Evolutionary conservation across 148 eudicot species (phyloP), one percentile per base, ranked within the genome.

Genomic region (Pharnaceum exiguum): DNA sequence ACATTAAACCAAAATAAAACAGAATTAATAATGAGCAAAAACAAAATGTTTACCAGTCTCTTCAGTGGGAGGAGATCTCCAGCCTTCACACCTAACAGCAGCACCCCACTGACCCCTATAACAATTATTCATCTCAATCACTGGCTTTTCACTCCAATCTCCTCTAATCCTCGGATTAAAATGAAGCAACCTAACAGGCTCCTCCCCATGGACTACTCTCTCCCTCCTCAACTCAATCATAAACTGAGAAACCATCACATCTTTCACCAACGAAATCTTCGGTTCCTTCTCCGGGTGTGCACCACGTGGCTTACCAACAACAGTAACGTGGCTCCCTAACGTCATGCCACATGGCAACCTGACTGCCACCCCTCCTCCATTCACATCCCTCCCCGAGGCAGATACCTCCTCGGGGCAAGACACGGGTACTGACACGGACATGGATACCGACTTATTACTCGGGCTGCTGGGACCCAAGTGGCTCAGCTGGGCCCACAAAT

Each of bases 91-190:
- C 60, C 95, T 70, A 52, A 73, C 60, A 2, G 90, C 71, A 19
- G 76, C 38, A 2, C 95, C 97, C 97, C 97, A 89, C 25, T 83
- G 90, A 51, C 82, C 79, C 48, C 95, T 54, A 71, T 81, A 89
- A 63, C 89, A 89, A 10, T 85, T 71, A 42, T 89, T 89, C 73
- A 75, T 78, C 87, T 89, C 96, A 51, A 85, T 85, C 19, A 89
- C 89, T 1, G 94, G 80, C 52, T 62, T 71, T 15, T 73, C 85
- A 17, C 89, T 89, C 84, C 88, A 89, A 75, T 89, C 96, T 25
- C 96, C 96, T 61, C 74, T 77, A 33, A 85, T 67, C 82, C 96
- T 71, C 0, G 96, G 96, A 73, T 89, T 89, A 46, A 89, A 89
- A 83, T 89, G 96, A 62, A 89, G 55, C 18, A 89, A 66, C 71